Evolutionary conservation across 2,329 filamentous ascomycete species (phyloP).

Genomic region (Penicillium sp.): DNA sequence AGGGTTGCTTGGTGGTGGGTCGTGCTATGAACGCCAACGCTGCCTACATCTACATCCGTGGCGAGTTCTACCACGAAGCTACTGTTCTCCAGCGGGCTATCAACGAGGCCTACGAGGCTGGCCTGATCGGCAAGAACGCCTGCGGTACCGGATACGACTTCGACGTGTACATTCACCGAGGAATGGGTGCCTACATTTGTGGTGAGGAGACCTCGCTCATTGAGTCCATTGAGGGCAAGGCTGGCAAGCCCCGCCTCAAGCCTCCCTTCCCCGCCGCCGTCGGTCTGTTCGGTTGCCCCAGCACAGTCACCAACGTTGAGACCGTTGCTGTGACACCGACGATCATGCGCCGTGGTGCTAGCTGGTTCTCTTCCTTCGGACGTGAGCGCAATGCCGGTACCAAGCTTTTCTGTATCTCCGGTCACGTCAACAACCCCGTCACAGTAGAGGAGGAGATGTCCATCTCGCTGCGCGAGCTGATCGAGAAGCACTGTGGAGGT

Average conservation of each 20-base stretch:
- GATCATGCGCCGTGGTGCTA: constrained; percentile 86
- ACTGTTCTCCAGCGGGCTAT: constrained; percentile 91
- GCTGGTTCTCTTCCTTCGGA: constrained; percentile 91
- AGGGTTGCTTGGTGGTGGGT: constrained; percentile 93
- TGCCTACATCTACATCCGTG: constrained; percentile 98
- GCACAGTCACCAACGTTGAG: constrained; percentile 97
- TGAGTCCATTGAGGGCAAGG: constrained; percentile 97
- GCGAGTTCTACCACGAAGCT: constrained; percentile 96
- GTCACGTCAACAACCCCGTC: constrained; percentile 96
- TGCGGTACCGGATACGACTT: constrained; percentile 97
- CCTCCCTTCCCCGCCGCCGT: constrained; percentile 97
- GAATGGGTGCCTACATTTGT: constrained; percentile 95
- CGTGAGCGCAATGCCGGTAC: constrained; percentile 96
- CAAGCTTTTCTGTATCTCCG: constrained; percentile 97
- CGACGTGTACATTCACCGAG: constrained; percentile 93
- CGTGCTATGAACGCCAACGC: constrained; percentile 98
- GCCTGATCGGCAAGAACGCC: constrained; percentile 96
- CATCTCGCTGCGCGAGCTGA: constrained; percentile 90
- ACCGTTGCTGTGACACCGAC: constrained; percentile 93
- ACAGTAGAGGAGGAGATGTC: constrained; percentile 99
- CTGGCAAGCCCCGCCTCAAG: constrained; percentile 97
- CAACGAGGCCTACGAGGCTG: constrained; percentile 93
- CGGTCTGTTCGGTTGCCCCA: constrained; percentile 95
- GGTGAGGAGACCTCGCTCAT: constrained; percentile 98
- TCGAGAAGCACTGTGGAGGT: constrained; percentile 97